Evolutionary conservation across 441 rosid species (phyloP), one percentile per base, ranked within the genome.

Genomic region (Geranium incanum): DNA sequence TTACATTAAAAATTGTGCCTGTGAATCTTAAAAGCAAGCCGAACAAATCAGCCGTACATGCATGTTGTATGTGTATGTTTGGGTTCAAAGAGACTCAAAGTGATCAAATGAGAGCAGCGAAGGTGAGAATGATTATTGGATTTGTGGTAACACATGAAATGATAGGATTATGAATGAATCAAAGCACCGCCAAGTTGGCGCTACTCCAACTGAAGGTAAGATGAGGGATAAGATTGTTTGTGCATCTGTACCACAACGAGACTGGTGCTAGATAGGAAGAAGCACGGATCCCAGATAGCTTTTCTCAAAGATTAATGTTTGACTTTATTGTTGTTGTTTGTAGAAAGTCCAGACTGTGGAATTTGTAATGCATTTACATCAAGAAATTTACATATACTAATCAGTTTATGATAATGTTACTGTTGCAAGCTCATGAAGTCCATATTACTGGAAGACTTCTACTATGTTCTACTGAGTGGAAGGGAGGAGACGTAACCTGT

Each of bases 401-500:
- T 15, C 28, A 2, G 23, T 5, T 57, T 57, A 57, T 57, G 8
- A 57, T 57, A 15, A 57, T 16, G 23, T 57, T 57, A 16, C 18
- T 57, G 28, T 18, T 16, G 62, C 19, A 55, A 57, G 5, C 63
- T n/a, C 18, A 52, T n/a, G 19, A n/a, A 52, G 60, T 52, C 19
- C 18, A 15, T 57, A 57, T 57, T 18, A 57, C 63, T 57, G 63
- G 63, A 57, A 52, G 59, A 52, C 19, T 52, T 52, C 59, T 52
- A 52, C 6, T 57, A 18, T 5, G 63, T 16, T 57, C 63, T 57
- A 23, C 63, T 18, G 28, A 57, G 63, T 57, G 1, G 23, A 15
- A n/a, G 28, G 63, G 63, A 57, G 23, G 63, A 16, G 63, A 48
- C 74, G 70, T 37, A 45, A 94, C 99, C 99, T 88, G 96, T 70